Base-by-base conservation (phyloP, 2,329 filamentous ascomycete species). In the Incumbomyces delicatus region DNA sequence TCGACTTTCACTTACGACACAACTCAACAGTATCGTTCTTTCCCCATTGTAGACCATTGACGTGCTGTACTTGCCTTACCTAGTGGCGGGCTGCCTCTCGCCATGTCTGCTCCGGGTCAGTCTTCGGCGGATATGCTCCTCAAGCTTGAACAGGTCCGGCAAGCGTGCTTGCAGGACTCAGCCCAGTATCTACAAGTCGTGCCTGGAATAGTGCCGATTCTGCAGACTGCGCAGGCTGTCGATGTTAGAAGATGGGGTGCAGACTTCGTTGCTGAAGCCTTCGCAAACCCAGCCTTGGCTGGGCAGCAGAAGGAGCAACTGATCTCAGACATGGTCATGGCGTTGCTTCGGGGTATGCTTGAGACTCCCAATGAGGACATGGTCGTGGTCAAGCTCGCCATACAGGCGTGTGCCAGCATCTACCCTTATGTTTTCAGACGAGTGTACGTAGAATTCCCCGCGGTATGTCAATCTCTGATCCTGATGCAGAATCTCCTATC, bases 161-260 rank as follows among this genome's bases (percentile, higher is more conserved):
- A 86, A 63, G 83, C 96, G 52, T 89, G 94, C 45, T 77, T 96
- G 50, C 80, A 78, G 57, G 89, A 96, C 67, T 77, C 89, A 53
- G 81, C 80, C 61, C 87, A 94, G 69, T 98, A 96, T 66, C 81
- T 84, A 42, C 87, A 86, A 65, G 90, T 98, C 62, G 83, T 98
- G 53, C 85, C 87, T 61, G 88, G 87, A 40, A 87, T 96, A 53
- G 72, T 96, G n/a, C 88, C 89, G 47, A 89, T 96, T 59, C 85
- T 95, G 65, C 81, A 83, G 50, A 78, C 84, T 43, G 74, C 76
- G 54, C 77, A 86, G 53, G 76, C 79, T 51, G 68, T 95, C 47
- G 87, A 94, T 66, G 72, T 96, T 59, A 84, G 88, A 66, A 75
- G 89, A 83, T 98, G 92, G 92, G 92, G 90, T 20, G 83, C 89